A percentile compares a stretch with the other conserved stretches of the same genome.
phyloP scores from a whole-genome alignment of 257 asterid genomes.

The Solanum chilense region DNA sequence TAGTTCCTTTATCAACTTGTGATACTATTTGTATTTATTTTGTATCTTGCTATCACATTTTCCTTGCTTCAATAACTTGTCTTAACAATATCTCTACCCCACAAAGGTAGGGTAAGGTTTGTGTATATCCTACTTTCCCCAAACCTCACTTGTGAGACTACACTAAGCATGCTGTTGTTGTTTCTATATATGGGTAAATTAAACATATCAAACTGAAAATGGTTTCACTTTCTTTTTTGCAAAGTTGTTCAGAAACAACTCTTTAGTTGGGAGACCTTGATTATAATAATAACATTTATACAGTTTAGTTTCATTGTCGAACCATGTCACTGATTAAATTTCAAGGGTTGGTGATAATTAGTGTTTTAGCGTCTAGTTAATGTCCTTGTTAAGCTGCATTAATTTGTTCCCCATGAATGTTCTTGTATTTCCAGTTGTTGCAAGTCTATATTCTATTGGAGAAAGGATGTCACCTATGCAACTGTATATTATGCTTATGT shows the following conservation, averaged over 20 bases:
- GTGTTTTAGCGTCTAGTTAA: background rate
- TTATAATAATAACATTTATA: background rate
- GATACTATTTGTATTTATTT: background rate
- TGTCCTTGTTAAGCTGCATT: background rate
- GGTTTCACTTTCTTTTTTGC: background rate
- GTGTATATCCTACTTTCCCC: background rate
- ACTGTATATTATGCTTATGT: background rate
- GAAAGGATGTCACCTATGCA: background rate
- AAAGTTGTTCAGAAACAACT: background rate
- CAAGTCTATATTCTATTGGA: background rate
- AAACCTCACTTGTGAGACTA: background rate
- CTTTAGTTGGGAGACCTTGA: background rate
- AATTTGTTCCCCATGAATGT: background rate
- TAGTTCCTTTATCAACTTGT: background rate
- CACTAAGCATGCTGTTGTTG: background rate
- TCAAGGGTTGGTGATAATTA: background rate
- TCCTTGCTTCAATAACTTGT: background rate
- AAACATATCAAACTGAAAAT: background rate
- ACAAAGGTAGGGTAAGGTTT: background rate
- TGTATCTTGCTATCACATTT: background rate
- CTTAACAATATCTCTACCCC: background rate
- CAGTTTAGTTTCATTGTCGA: background rate
- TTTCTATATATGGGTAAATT: background rate
- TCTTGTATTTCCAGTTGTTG: background rate
- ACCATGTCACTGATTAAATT: background rate